phyloP scores from a whole-genome alignment of 225 moss, liverwort and hornwort genomes.

The Pseudoscleropodium purum region DNA sequence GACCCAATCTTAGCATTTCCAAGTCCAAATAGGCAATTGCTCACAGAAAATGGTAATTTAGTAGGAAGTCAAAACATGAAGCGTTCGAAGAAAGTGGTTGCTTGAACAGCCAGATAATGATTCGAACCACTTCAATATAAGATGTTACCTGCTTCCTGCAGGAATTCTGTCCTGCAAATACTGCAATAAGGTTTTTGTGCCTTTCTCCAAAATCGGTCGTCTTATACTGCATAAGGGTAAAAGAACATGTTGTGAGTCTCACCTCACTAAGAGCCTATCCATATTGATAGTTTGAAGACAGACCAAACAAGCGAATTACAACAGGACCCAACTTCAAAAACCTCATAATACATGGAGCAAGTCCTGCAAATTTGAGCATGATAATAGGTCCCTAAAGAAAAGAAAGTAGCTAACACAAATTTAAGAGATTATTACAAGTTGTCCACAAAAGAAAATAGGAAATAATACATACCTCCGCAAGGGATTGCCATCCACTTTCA shows the following conservation, averaged over 20 bases:
- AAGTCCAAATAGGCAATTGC: neutral
- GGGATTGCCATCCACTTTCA: constrained; percentile 90
- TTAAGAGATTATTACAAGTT: neutral
- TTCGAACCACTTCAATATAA: neutral
- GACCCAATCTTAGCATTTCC: neutral
- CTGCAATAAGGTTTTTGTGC: constrained; percentile 74
- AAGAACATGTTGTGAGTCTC: neutral
- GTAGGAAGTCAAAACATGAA: neutral
- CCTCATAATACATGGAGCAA: neutral
- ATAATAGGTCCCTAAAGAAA: neutral
- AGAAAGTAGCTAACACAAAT: neutral
- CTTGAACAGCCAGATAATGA: neutral
- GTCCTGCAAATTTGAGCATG: neutral
- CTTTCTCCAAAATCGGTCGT: constrained; percentile 71
- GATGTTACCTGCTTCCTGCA: constrained; percentile 11
- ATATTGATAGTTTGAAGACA: neutral
- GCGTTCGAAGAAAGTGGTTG: neutral
- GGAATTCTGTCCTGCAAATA: constrained; percentile 70
- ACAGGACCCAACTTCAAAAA: neutral
- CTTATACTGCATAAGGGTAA: constrained; percentile 44
- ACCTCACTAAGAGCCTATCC: neutral
- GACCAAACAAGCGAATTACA: neutral
- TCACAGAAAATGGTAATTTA: neutral
- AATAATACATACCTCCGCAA: constrained; percentile 51
- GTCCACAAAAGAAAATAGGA: neutral